Evolutionary conservation across 441 rosid genomes (phyloP).

Genomic region (Metrosideros polymorpha): DNA sequence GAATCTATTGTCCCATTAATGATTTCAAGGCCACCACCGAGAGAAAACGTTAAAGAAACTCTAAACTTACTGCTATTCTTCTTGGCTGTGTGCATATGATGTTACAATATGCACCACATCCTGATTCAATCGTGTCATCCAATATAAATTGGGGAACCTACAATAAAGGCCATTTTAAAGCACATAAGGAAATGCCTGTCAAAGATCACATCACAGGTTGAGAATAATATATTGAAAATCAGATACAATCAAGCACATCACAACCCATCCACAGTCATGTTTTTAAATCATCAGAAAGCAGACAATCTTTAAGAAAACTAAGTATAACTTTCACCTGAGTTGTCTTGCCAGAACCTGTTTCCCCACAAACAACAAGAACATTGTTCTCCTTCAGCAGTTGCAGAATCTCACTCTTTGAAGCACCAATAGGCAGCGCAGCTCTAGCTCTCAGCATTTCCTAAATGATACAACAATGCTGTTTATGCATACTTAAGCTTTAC

Average conservation of each 20-base stretch:
- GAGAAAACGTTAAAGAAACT: not conserved
- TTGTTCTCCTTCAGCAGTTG: conserved; percentile 57
- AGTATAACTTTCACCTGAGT: conserved; percentile 53
- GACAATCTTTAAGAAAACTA: not conserved
- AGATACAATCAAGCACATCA: not conserved
- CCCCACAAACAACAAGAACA: conserved; percentile 90
- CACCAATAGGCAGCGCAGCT: conserved; percentile 72
- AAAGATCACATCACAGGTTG: not conserved
- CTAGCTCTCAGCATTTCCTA: conserved; percentile 51
- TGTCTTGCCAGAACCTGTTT: conserved; percentile 98
- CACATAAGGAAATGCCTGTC: not conserved
- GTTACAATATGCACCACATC: conserved; percentile 71
- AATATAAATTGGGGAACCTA: conserved; percentile 93
- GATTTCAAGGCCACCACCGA: not conserved
- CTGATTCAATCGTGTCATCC: conserved; percentile 92
- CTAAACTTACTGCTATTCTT: conserved; percentile 69
- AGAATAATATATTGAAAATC: not conserved
- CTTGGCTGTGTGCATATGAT: conserved; percentile 96
- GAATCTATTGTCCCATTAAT: not conserved
- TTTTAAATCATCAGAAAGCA: not conserved
- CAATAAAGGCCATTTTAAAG: conserved; percentile 12
- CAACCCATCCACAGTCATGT: not conserved
- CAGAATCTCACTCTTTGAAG: conserved; percentile 56
- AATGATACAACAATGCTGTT: not conserved
- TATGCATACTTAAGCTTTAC: not conserved